Base-by-base conservation (phyloP, 2,329 filamentous ascomycete genomes). In the Canariomyces notabilis region DNA sequence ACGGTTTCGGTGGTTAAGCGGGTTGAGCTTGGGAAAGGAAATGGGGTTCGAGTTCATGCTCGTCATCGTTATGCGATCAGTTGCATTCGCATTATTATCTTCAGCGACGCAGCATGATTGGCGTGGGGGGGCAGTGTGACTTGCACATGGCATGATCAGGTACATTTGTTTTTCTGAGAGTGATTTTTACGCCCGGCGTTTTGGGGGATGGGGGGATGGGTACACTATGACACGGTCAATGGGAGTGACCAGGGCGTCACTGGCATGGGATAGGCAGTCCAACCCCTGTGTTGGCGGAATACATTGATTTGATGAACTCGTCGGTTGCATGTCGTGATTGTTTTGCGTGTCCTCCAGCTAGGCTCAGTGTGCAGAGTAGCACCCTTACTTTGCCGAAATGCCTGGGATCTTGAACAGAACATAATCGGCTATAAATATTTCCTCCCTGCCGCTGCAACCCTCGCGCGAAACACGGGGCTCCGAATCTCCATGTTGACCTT, bases 381-480 rank as follows among this genome's bases (percentile, higher is more conserved):
- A n/a, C n/a, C n/a, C n/a, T n/a, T n/a, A n/a, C n/a, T n/a, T n/a
- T n/a, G n/a, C n/a, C n/a, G n/a, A n/a, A n/a, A n/a, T n/a, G n/a
- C n/a, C n/a, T n/a, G n/a, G n/a, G n/a, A n/a, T n/a, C n/a, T n/a
- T n/a, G n/a, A 18, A 11, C 15, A 19, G 34, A 26, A 38, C 31
- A 6, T 22, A 12, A 22, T 6, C 15, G 14, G 16, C 75, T 67
- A 95, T 48, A 96, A 66, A 69, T 93, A 96, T 68, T 97, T 98
- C 70, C 88, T 89, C 56, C 89, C 93, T 1, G 91, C 91, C 2
- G 88, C 88, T 1, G 81, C 82, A 16, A 98, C 89, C 60, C 87
- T 80, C 46, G 79, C 73, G 56, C 87, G 77, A 65, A 98, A 98
- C 1, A 96, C 79, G 0, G 89, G 86, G 67, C 90, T 97, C 62